Percentiles rank a stretch among this genome's conserved stretches.
These are phyloP conservation scores for Eucalyptus rudis DNA, from an alignment of 345 rosid species.

Conservation along the genomic window DNA sequence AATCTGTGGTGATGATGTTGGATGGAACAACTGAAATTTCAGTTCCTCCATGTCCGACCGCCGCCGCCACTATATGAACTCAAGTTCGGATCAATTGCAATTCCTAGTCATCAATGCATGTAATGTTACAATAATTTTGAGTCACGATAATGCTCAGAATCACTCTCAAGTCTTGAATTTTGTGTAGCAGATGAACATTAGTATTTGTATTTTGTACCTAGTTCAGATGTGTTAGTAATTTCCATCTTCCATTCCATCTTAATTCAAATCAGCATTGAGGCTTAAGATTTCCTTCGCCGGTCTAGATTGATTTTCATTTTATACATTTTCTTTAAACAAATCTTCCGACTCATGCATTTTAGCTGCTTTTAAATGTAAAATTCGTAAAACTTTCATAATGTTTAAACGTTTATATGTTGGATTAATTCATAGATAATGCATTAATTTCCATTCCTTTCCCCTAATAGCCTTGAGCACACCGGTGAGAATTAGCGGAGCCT, in stretches of 20 bases:
- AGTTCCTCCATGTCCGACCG: background rate
- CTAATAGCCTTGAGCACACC: no score
- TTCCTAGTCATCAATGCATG: background rate
- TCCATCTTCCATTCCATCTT: background rate
- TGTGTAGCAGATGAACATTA: background rate
- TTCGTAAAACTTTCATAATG: no score
- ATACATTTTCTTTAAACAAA: no score
- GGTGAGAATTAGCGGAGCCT: no score
- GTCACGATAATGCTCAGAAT: background rate
- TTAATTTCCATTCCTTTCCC: no score
- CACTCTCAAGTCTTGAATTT: background rate
- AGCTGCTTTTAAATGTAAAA: no score
- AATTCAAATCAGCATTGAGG: background rate
- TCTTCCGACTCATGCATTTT: background rate
- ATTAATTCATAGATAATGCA: no score
- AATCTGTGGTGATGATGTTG: background rate
- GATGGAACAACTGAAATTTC: background rate
- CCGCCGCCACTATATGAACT: background rate
- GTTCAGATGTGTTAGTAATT: background rate
- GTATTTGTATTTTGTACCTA: background rate
- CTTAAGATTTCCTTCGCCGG: background rate
- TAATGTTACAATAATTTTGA: background rate
- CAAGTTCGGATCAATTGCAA: accelerated
- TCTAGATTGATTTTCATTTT: no score
- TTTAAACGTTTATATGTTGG: background rate